Conservation (phyloP, 352 stramenopile species). For the Pythium myriotylum region DNA sequence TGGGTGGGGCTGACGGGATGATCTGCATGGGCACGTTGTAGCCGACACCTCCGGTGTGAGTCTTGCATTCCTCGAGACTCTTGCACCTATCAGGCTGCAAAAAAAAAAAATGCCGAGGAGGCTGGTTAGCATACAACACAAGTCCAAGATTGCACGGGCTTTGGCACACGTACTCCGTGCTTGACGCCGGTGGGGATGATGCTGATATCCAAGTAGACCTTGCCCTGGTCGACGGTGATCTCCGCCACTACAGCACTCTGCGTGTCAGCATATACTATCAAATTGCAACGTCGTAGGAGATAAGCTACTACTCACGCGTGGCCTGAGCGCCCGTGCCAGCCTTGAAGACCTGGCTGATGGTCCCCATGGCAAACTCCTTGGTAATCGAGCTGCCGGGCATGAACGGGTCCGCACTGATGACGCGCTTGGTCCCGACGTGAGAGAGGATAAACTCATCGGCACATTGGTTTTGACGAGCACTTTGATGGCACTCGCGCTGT, state of each 20-base stretch:
- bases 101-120: background rate
- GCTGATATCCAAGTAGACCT: slow-evolving; percentile 30
- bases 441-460: slow-evolving; percentile 24
- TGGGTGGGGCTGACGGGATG: slow-evolving; percentile 20
- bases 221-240: slow-evolving; percentile 18
- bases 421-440: slow-evolving; percentile 11
- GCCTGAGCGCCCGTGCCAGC: slow-evolving; percentile 24
- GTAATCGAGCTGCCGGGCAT: slow-evolving; percentile 16
- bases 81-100: slow-evolving; percentile 45
- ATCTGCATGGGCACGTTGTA: slow-evolving; percentile 78
- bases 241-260: slow-evolving; percentile 25
- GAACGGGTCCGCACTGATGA: slow-evolving; percentile 22
- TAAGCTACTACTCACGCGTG: slow-evolving; percentile 31
- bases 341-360: slow-evolving; percentile 26
- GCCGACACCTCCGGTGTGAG: slow-evolving; percentile 44
- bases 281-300: no score
- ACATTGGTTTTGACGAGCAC: slow-evolving; percentile 28
- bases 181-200: slow-evolving; percentile 29
- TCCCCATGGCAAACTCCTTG: slow-evolving; percentile 17
- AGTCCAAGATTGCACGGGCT: no score
- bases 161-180: no score
- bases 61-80: slow-evolving; percentile 55
- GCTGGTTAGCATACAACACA: no score
- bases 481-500: slow-evolving; percentile 12
- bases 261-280: no score